These are phyloP conservation scores for Fusarium citri DNA, from an alignment of 2,329 filamentous ascomycete species.

Conservation along the genomic window DNA sequence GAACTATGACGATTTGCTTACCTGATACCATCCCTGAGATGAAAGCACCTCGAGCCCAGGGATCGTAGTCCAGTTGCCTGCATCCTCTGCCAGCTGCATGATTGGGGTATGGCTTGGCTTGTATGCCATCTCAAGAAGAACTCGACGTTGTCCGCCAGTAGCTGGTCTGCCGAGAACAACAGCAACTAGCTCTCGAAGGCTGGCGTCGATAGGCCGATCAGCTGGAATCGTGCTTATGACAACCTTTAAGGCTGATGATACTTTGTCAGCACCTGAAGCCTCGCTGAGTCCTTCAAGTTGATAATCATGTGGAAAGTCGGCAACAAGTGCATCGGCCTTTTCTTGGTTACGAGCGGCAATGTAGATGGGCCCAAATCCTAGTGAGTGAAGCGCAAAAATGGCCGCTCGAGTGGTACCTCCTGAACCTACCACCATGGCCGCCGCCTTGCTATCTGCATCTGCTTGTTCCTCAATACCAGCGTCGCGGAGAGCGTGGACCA, in stretches of 20 bases:
- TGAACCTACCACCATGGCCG: conserved; percentile 87
- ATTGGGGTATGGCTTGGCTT: conserved; percentile 85
- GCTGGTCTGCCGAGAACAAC: conserved; percentile 60
- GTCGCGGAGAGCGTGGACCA: conserved; percentile 80
- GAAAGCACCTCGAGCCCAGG: conserved; percentile 90
- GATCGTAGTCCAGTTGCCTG: conserved; percentile 81
- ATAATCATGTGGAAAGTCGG: conserved; percentile 79
- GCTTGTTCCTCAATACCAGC: conserved; percentile 67
- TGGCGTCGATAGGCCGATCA: conserved; percentile 81
- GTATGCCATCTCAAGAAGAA: conserved; percentile 96
- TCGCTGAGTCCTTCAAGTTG: conserved; percentile 72
- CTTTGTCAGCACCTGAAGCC: conserved; percentile 60
- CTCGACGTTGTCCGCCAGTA: conserved; percentile 57
- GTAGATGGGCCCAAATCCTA: conserved; percentile 89
- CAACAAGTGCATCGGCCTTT: conserved; percentile 75
- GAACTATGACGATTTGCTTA: conserved; percentile 55
- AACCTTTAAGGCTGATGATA: conserved; percentile 68
- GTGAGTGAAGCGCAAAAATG: conserved; percentile 85
- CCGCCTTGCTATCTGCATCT: conserved; percentile 66
- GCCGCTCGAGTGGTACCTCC: conserved; percentile 94
- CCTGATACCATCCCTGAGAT: conserved; percentile 90
- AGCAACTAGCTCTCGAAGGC: conserved; percentile 73
- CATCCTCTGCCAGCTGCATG: conserved; percentile 83
- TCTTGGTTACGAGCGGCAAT: conserved; percentile 80
- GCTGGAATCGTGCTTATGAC: conserved; percentile 93